Conservation (phyloP, 108 stramenopile species). For the Fragilariopsis cylindrus region DNA sequence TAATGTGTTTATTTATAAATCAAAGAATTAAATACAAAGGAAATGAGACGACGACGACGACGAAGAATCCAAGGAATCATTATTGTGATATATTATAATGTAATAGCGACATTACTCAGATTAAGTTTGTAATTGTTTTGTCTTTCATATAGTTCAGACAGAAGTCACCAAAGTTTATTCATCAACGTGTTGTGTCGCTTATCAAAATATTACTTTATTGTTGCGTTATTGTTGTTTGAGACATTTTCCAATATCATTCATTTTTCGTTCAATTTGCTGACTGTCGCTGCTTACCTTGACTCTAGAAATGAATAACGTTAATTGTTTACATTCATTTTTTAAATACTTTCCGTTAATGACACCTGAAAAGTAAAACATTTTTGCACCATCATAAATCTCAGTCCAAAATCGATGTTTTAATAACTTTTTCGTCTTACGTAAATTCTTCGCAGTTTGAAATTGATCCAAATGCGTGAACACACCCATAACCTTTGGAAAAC, state of each 20-base stretch:
- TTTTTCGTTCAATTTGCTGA: background rate
- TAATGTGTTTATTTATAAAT: background rate
- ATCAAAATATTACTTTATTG: background rate
- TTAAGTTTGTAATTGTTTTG: conserved; percentile 7
- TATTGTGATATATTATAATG: background rate
- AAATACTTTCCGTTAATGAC: conserved; percentile 93
- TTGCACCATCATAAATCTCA: conserved; percentile 98
- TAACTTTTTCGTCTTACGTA: conserved; percentile 90
- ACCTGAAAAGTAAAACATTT: conserved; percentile 97
- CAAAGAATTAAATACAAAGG: conserved; percentile 6
- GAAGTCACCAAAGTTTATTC: conserved; percentile 43
- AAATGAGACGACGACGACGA: conserved; percentile 1
- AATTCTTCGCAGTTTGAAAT: conserved; percentile 88
- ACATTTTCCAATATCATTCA: too few relatives aligned
- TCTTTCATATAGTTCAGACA: conserved; percentile 35
- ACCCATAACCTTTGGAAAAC: conserved; percentile 98
- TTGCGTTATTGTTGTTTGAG: too few relatives aligned
- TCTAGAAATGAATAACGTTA: conserved; percentile 84
- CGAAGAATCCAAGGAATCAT: background rate
- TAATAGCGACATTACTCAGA: too few relatives aligned
- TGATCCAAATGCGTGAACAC: conserved; percentile 97
- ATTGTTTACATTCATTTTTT: conserved; percentile 92
- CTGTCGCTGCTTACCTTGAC: conserved; percentile 67
- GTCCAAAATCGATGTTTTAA: conserved; percentile 99
- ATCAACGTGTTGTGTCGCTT: background rate